phyloP scores from a whole-genome alignment of 1,139 yeast genomes.

The Suhomyces maxii region DNA sequence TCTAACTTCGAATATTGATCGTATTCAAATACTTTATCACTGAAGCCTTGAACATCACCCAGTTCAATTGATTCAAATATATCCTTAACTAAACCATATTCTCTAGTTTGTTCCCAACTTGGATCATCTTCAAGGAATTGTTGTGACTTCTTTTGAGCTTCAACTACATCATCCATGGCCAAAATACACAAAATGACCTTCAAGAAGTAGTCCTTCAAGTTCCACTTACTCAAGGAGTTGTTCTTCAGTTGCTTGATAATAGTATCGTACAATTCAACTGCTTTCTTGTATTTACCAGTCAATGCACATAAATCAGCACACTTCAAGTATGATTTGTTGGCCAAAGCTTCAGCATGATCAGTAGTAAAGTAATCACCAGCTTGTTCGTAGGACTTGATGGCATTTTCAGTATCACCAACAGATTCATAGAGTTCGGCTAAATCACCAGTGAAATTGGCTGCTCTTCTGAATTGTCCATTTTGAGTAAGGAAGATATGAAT shows the following conservation, averaged over 20 bases:
- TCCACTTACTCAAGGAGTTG: constrained; percentile 82
- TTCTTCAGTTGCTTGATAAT: constrained; percentile 76
- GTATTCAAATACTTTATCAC: constrained; percentile 74
- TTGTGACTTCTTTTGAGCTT: constrained; percentile 72
- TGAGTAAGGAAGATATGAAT: constrained; percentile 76
- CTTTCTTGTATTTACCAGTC: constrained; percentile 67
- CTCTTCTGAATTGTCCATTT: constrained; percentile 93
- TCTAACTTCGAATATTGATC: constrained; percentile 91
- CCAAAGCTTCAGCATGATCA: constrained; percentile 89
- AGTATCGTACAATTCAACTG: constrained; percentile 72
- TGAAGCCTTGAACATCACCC: constrained; percentile 76
- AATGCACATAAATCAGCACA: constrained; percentile 90
- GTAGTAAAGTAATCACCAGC: constrained; percentile 97
- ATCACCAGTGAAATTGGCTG: constrained; percentile 91
- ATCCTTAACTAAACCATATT: constrained; percentile 63
- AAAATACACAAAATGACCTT: constrained; percentile 80
- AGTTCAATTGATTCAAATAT: constrained; percentile 71
- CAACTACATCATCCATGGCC: constrained; percentile 82
- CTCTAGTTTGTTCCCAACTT: constrained; percentile 76
- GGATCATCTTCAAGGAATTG: constrained; percentile 73
- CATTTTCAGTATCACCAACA: constrained; percentile 63
- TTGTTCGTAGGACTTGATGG: constrained; percentile 78
- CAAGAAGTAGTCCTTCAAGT: constrained; percentile 85
- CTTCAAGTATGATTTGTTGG: constrained; percentile 84
- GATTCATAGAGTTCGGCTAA: constrained; percentile 84